Percentiles rank a stretch among this genome's conserved stretches.
Evolutionary conservation across 108 stramenopile genomes (phyloP).

Genomic region (Parmales sp.): DNA sequence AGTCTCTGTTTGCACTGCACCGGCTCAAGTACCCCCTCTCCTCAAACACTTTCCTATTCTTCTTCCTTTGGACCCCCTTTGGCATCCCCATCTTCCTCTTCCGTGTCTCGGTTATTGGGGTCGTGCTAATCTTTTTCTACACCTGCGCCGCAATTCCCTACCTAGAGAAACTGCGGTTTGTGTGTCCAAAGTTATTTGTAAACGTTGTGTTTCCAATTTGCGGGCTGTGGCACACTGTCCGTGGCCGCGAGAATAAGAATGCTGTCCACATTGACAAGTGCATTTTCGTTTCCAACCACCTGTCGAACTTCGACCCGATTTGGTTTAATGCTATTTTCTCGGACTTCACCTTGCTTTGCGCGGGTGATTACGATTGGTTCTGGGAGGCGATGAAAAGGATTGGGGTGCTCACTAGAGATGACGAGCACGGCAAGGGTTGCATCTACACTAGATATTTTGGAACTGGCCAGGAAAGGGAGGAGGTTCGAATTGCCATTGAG

Average conservation of each 20-base stretch:
- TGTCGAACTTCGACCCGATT: slow-evolving; percentile 10
- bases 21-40: neutral
- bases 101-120: neutral
- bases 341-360: slow-evolving; percentile 10
- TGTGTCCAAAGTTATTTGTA: neutral
- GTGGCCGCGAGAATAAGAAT: neutral
- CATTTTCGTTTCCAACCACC: slow-evolving; percentile 7
- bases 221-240: neutral
- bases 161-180: neutral
- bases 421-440: slow-evolving; percentile 11
- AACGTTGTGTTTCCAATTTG: neutral
- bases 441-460: slow-evolving; percentile 5
- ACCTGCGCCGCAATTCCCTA: neutral
- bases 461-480: neutral
- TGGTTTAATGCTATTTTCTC: slow-evolving; percentile 1
- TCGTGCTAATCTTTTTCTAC: neutral
- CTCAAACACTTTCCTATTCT: neutral
- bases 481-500: neutral
- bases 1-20: neutral
- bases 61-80: slow-evolving; percentile 3
- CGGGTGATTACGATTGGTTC: slow-evolving; percentile 10
- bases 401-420: neutral
- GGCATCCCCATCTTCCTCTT: neutral
- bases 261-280: neutral
- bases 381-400: slow-evolving; percentile 12